These are phyloP conservation scores for Pestalotiopsis fici DNA, from an alignment of 2,329 filamentous ascomycete genomes.

Conservation along the genomic window DNA sequence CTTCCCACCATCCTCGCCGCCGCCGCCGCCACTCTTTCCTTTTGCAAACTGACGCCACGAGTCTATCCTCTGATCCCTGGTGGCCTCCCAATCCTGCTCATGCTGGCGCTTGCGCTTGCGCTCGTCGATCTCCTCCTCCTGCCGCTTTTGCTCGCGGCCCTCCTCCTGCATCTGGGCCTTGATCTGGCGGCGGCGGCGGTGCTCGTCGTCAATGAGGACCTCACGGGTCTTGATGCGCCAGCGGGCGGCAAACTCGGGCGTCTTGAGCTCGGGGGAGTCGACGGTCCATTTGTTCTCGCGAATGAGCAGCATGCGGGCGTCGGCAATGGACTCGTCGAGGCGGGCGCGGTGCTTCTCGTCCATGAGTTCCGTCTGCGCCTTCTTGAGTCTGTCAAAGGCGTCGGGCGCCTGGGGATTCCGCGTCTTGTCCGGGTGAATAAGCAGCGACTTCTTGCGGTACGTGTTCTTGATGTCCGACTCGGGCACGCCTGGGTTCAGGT, in stretches of 20 bases:
- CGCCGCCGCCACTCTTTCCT: conserved; percentile 51
- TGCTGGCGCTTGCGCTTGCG: conserved; percentile 87
- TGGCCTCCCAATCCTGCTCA: conserved; percentile 94
- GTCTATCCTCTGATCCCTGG: conserved; percentile 84
- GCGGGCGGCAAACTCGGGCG: conserved; percentile 76
- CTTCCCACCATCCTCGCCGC: conserved; percentile 37
- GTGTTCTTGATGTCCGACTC: conserved; percentile 93
- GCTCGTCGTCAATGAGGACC: conserved; percentile 91
- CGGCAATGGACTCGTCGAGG: conserved; percentile 93
- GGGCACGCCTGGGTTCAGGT: conserved; percentile 91
- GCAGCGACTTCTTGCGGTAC: conserved; percentile 96
- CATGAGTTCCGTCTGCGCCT: conserved; percentile 87
- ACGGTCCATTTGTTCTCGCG: conserved; percentile 92
- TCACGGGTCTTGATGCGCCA: conserved; percentile 90
- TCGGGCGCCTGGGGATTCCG: conserved; percentile 88
- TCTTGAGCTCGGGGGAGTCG: conserved; percentile 84
- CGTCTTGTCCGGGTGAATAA: conserved; percentile 98
- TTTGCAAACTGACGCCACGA: conserved; percentile 95
- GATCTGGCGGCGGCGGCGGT: conserved; percentile 78
- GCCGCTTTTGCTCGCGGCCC: conserved; percentile 81
- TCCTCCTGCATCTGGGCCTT: conserved; percentile 98
- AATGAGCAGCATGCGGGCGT: conserved; percentile 92
- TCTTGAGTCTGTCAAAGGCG: conserved; percentile 94
- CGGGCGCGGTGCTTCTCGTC: conserved; percentile 88
- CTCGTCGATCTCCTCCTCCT: conserved; percentile 80